Conservation (phyloP, 2,329 filamentous ascomycete species). For the Ophiocordyceps australis region DNA sequence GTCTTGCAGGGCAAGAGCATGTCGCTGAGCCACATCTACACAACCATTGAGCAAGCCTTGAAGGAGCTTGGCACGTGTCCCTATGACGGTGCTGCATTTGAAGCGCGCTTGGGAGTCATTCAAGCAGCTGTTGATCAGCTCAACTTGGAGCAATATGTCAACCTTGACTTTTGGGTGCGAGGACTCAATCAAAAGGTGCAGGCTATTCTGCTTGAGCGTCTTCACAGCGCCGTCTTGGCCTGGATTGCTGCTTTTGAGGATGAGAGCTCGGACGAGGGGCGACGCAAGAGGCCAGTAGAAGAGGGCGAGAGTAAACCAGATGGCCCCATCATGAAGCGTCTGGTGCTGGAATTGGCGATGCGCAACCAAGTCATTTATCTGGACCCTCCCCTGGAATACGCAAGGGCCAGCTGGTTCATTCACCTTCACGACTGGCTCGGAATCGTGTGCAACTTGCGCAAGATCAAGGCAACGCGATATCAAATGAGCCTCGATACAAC, state of each 20-base stretch:
- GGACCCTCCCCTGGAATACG: conserved; percentile 81
- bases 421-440: conserved; percentile 91
- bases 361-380: conserved; percentile 95
- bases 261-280: conserved; percentile 30
- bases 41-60: conserved; percentile 65
- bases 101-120: conserved; percentile 63
- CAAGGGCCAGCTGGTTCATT: conserved; percentile 81
- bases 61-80: conserved; percentile 69
- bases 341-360: conserved; percentile 91
- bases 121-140: conserved; percentile 91
- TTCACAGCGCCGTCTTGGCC: conserved; percentile 66
- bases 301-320: conserved; percentile 29
- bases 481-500: conserved; percentile 66
- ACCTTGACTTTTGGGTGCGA: conserved; percentile 77
- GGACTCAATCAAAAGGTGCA: conserved; percentile 79
- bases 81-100: conserved; percentile 67
- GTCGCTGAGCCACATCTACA: conserved; percentile 59
- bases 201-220: conserved; percentile 55
- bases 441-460: conserved; percentile 77
- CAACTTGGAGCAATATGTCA: conserved; percentile 90
- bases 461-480: conserved; percentile 89
- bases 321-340: conserved; percentile 47
- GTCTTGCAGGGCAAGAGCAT: conserved; percentile 77
- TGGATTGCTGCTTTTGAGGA: conserved; percentile 82
- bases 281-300: conserved; percentile 28